phyloP scores from a whole-genome alignment of 2,329 filamentous ascomycete species.

The Diaporthe capsici region DNA sequence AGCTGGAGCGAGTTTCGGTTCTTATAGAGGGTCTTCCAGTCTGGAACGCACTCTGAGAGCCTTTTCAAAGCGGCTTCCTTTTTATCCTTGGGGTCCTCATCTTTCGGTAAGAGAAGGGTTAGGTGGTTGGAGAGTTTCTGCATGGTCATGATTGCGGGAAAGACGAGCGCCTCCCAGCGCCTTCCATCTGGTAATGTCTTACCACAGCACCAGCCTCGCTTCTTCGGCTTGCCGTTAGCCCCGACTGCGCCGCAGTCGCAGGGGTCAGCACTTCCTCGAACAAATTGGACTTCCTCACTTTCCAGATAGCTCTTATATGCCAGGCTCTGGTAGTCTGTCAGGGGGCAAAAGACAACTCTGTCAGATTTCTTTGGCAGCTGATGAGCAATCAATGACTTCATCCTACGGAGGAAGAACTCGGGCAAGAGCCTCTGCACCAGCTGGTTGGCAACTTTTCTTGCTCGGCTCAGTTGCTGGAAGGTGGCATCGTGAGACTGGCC shows the following conservation, averaged over 20 bases:
- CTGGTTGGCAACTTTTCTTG: constrained; percentile 85
- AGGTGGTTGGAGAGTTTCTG: constrained; percentile 95
- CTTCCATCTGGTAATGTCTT: constrained; percentile 70
- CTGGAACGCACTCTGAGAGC: constrained; percentile 81
- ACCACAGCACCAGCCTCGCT: constrained; percentile 86
- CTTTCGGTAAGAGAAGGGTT: constrained; percentile 82
- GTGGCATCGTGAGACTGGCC: constrained; percentile 96
- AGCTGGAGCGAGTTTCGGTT: constrained; percentile 84
- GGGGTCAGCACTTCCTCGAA: constrained; percentile 75
- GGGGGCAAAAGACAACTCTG: constrained; percentile 92
- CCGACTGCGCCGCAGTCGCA: constrained; percentile 78
- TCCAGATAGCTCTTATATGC: constrained; percentile 89
- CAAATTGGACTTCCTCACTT: constrained; percentile 76
- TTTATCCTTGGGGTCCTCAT: constrained; percentile 74
- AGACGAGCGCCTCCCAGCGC: constrained; percentile 83
- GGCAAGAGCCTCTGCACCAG: constrained; percentile 91
- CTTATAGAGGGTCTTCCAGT: constrained; percentile 81
- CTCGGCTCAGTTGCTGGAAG: constrained; percentile 82
- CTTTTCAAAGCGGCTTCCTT: constrained; percentile 83
- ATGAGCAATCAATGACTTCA: constrained; percentile 92
- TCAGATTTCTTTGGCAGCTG: constrained; percentile 97
- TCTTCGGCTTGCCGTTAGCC: constrained; percentile 59
- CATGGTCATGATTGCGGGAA: constrained; percentile 84
- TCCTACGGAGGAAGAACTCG: constrained; percentile 89
- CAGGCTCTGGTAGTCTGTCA: constrained; percentile 83